Percentiles rank a stretch among this genome's conserved stretches.
These are phyloP conservation scores for Pseudophaeomoniella oleicola DNA, from an alignment of 2,329 filamentous ascomycete species.

Conservation along the genomic window DNA sequence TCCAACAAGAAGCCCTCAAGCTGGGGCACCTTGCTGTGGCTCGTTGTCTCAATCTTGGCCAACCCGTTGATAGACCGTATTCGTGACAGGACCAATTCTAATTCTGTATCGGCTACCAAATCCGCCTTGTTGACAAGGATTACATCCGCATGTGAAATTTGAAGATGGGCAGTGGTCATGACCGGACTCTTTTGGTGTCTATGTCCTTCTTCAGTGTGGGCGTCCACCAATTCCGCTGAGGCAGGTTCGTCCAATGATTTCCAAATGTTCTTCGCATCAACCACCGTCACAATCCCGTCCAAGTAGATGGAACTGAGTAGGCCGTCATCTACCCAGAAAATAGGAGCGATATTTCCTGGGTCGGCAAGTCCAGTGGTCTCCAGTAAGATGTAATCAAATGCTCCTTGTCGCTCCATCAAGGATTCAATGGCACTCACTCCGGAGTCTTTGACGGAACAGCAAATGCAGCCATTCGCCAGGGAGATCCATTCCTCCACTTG, in stretches of 20 bases:
- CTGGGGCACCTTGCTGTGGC: conserved; percentile 62
- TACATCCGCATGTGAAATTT: conserved; percentile 94
- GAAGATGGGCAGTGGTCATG: conserved; percentile 84
- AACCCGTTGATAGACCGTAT: conserved; percentile 79
- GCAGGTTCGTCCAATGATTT: conserved; percentile 59
- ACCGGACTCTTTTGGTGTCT: conserved; percentile 47
- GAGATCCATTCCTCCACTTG: conserved; percentile 90
- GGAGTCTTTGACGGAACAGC: conserved; percentile 93
- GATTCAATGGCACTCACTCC: conserved; percentile 92
- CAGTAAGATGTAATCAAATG: conserved; percentile 93
- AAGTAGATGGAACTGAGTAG: conserved; percentile 91
- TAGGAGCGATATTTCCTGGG: conserved; percentile 82
- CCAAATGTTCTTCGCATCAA: conserved; percentile 88
- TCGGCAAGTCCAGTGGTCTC: conserved; percentile 94
- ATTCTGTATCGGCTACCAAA: conserved; percentile 55
- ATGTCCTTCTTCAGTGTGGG: conserved; percentile 32
- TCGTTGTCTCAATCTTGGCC: conserved; percentile 69
- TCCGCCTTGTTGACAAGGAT: conserved; percentile 91
- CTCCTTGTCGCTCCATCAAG: conserved; percentile 82
- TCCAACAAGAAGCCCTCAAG: conserved; percentile 80
- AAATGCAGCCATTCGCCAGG: conserved; percentile 91
- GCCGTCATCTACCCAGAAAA: conserved; percentile 97
- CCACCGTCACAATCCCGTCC: conserved; percentile 88
- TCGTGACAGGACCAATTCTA: conserved; percentile 54
- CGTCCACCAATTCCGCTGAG: conserved; percentile 28